Percentiles rank a stretch among this genome's conserved stretches.
phyloP scores from a whole-genome alignment of 2,329 filamentous ascomycete genomes.

The Parascedosporium putredinis region DNA sequence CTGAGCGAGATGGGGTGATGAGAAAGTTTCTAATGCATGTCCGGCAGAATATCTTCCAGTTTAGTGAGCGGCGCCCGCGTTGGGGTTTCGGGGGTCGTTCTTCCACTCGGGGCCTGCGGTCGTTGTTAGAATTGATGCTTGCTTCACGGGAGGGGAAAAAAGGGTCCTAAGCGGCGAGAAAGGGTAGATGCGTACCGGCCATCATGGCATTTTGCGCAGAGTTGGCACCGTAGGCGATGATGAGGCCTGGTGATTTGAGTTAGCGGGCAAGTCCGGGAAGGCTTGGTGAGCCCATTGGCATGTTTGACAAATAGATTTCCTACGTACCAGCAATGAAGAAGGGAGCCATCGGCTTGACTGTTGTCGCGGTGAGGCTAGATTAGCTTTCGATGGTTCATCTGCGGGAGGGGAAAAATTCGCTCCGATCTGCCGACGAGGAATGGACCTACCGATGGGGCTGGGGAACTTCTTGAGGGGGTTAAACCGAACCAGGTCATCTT shows the following conservation, averaged over 20 bases:
- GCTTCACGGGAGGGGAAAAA: conserved; percentile 11
- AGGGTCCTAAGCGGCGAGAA: too few relatives aligned
- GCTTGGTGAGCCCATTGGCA: too few relatives aligned
- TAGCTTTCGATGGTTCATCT: conserved; percentile 12
- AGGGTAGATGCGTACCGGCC: conserved; percentile 48
- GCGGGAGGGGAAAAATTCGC: neutral
- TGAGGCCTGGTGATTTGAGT: conserved; percentile 46
- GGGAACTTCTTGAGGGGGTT: conserved; percentile 67
- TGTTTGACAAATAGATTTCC: too few relatives aligned
- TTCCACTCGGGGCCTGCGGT: conserved; percentile 78
- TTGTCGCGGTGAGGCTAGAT: conserved; percentile 15
- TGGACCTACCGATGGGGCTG: conserved; percentile 61
- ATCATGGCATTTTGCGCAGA: conserved; percentile 67
- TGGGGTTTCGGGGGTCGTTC: conserved; percentile 89
- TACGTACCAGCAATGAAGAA: conserved; percentile 92
- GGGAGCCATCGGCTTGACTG: conserved; percentile 83
- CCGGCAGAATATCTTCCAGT: neutral
- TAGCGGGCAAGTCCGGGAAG: neutral
- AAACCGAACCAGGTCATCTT: conserved; percentile 67
- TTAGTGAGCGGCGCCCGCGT: conserved; percentile 41
- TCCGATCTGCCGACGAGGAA: neutral
- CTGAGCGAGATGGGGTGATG: neutral
- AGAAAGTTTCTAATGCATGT: conserved; percentile 1
- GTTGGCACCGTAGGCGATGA: conserved; percentile 90
- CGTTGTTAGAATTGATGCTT: conserved; percentile 15